A percentile compares a stretch with the other conserved stretches of the same genome.
Conservation (phyloP, 169 alveolate species). For the Plasmodium knowlesi region DNA sequence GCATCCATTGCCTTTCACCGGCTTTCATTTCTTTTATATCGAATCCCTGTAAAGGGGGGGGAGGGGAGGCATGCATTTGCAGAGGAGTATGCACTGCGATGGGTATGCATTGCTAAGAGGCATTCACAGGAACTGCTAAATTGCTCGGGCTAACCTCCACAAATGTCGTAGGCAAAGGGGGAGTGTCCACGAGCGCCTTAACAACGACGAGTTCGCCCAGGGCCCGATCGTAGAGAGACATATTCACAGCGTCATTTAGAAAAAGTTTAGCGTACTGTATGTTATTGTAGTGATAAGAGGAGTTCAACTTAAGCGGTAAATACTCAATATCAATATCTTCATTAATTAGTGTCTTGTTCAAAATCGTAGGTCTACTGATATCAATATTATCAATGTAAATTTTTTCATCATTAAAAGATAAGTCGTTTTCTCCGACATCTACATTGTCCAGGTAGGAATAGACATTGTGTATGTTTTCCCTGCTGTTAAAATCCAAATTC, state of each 20-base stretch:
- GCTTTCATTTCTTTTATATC: slow-evolving; percentile 72
- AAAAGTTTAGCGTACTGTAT: slow-evolving; percentile 70
- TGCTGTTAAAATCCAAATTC: slow-evolving; percentile 51
- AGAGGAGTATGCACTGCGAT: not conserved
- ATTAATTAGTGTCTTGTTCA: slow-evolving; percentile 53
- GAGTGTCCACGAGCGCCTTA: slow-evolving; percentile 72
- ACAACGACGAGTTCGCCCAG: slow-evolving; percentile 73
- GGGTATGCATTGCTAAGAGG: not conserved
- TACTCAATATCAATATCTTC: slow-evolving; percentile 71
- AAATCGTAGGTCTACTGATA: slow-evolving; percentile 70
- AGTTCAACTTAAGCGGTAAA: slow-evolving; percentile 59
- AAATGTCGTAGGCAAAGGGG: slow-evolving; percentile 35
- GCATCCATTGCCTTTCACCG: slow-evolving; percentile 75
- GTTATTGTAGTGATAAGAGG: slow-evolving; percentile 46
- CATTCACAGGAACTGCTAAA: not conserved
- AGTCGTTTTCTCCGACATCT: slow-evolving; percentile 72
- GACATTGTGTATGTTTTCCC: slow-evolving; percentile 72
- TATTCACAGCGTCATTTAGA: slow-evolving; percentile 65
- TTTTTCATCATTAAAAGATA: slow-evolving; percentile 49
- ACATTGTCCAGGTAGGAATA: slow-evolving; percentile 68
- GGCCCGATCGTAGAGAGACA: slow-evolving; percentile 72
- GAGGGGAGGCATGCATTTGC: not conserved
- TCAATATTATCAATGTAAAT: slow-evolving; percentile 69
- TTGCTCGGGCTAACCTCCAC: slow-evolving; percentile 31
- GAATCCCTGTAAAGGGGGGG: slow-evolving; percentile 39